Conservation (phyloP, 495 filamentous ascomycete genomes). For the Penicillium fimorum region DNA sequence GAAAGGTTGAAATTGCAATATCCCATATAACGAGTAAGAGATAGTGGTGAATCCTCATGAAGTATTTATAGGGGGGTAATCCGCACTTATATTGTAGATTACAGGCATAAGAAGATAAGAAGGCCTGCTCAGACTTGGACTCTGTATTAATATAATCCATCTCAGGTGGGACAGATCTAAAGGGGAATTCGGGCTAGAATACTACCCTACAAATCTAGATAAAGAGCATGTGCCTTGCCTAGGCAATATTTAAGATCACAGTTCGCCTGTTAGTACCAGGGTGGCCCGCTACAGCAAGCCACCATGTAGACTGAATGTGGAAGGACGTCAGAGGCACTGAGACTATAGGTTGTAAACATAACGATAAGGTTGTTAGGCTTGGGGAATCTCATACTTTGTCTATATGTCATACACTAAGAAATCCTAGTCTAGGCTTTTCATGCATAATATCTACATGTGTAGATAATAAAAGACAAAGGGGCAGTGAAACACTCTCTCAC, state of each 20-base stretch:
- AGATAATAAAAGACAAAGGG: slow-evolving; percentile 3
- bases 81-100: background rate
- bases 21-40: background rate
- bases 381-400: background rate
- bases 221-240: slow-evolving; percentile 14
- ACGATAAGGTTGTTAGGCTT: background rate
- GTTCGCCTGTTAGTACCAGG: slow-evolving; percentile 7
- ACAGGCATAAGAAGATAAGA: slow-evolving; percentile 2
- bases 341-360: background rate
- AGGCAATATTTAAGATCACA: slow-evolving; percentile 6
- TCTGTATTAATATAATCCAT: background rate
- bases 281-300: slow-evolving; percentile 22
- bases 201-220: background rate
- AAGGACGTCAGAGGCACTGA: slow-evolving; percentile 3
- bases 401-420: background rate
- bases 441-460: too few relatives aligned
- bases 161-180: background rate
- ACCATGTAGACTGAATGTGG: slow-evolving; percentile 18
- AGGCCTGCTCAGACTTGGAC: background rate
- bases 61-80: background rate
- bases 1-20: slow-evolving; percentile 4
- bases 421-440: background rate
- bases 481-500: slow-evolving; percentile 9
- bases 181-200: background rate
- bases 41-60: background rate